These are phyloP conservation scores for Daldinia sp. DNA, from an alignment of 2,329 filamentous ascomycete genomes.

Conservation along the genomic window DNA sequence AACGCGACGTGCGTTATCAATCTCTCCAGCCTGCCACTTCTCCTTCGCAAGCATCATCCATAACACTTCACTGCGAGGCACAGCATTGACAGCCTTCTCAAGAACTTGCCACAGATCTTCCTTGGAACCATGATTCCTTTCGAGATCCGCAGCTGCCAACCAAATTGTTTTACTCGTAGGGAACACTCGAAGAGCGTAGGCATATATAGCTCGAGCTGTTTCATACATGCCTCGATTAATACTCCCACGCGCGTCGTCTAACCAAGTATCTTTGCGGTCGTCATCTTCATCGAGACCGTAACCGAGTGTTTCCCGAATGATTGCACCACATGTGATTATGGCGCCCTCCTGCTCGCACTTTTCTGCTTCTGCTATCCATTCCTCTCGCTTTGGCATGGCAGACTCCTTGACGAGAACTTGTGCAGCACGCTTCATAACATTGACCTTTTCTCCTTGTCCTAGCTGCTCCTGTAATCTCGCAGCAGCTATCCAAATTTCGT, in stretches of 20 bases:
- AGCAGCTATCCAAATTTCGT: conserved; percentile 97
- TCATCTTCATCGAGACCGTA: conserved; percentile 96
- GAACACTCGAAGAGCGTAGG: conserved; percentile 90
- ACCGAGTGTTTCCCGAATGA: conserved; percentile 91
- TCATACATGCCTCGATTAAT: conserved; percentile 86
- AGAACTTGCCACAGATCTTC: conserved; percentile 87
- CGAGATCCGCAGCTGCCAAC: conserved; percentile 90
- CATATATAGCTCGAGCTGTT: conserved; percentile 93
- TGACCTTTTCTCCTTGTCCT: conserved; percentile 81
- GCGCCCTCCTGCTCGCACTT: conserved; percentile 94
- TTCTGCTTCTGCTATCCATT: conserved; percentile 96
- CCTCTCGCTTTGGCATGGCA: conserved; percentile 96
- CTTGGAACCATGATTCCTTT: conserved; percentile 87
- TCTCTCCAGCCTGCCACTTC: conserved; percentile 89
- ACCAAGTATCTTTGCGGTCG: conserved; percentile 94
- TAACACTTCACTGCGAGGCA: conserved; percentile 88
- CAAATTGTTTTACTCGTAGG: conserved; percentile 88
- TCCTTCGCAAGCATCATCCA: conserved; percentile 98
- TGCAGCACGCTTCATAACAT: conserved; percentile 94
- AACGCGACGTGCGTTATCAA: conserved; percentile 87
- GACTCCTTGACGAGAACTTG: conserved; percentile 89
- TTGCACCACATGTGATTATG: conserved; percentile 85
- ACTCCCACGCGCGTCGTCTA: conserved; percentile 88
- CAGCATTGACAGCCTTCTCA: conserved; percentile 93
- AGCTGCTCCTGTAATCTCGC: conserved; percentile 89